Conservation (phyloP, 306 rosid species). For the Betula pendula region DNA sequence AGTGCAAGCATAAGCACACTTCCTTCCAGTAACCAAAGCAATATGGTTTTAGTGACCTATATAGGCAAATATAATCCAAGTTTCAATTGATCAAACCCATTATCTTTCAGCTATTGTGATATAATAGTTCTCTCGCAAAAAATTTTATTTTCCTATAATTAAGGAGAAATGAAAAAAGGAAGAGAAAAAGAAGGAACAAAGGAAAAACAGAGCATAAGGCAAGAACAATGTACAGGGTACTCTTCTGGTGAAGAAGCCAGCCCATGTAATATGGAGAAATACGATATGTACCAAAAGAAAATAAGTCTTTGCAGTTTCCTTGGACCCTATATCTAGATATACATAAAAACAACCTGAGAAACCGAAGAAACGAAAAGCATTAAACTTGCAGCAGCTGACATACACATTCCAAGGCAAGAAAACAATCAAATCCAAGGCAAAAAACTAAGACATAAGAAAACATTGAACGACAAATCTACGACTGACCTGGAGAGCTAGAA, state of each 20-base stretch:
- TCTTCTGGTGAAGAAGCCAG: background rate
- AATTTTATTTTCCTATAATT: background rate
- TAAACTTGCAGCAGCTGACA: conserved; percentile 22
- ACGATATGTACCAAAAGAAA: background rate
- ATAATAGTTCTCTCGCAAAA: background rate
- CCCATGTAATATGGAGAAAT: background rate
- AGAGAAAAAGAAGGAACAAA: background rate
- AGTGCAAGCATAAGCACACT: background rate
- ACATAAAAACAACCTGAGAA: background rate
- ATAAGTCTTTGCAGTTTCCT: background rate
- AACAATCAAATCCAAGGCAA: conserved; percentile 9
- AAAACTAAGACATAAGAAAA: conserved; percentile 14
- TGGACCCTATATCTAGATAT: background rate
- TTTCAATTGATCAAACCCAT: background rate
- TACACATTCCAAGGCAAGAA: background rate
- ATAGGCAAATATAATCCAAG: background rate
- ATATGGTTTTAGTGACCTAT: background rate
- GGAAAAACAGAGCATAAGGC: too few relatives aligned
- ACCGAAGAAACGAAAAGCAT: background rate
- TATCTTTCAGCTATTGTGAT: background rate
- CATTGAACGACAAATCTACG: conserved; percentile 7
- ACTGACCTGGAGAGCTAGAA: conserved; percentile 84
- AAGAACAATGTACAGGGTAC: background rate
- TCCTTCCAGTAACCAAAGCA: background rate
- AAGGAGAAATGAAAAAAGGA: background rate